These are phyloP conservation scores for Cadophora gregata DNA, from an alignment of 2,329 filamentous ascomycete species.

Conservation along the genomic window DNA sequence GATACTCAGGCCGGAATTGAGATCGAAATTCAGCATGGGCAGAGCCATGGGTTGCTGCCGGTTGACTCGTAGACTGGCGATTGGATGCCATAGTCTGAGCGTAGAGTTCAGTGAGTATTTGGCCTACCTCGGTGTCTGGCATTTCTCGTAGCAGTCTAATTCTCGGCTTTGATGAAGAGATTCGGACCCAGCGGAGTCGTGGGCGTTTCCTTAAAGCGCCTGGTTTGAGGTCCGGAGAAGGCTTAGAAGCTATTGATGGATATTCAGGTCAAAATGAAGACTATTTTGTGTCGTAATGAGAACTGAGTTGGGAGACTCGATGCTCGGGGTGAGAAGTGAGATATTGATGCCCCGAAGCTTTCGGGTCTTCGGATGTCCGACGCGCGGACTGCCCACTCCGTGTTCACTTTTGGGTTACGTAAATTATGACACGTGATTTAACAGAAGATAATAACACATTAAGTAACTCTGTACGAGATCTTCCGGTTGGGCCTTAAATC, in stretches of 20 bases:
- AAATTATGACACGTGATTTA: background rate
- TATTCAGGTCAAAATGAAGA: background rate
- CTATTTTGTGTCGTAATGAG: background rate
- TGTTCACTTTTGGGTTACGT: background rate
- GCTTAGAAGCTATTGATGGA: background rate
- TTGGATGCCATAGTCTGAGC: constrained; percentile 1
- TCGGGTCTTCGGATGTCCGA: background rate
- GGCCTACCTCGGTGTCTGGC: constrained; percentile 25
- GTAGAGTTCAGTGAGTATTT: constrained; percentile 23
- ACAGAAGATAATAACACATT: too few species aligned
- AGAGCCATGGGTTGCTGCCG: background rate
- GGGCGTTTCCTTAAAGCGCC: background rate
- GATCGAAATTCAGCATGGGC: background rate
- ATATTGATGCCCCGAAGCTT: background rate
- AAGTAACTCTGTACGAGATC: too few species aligned
- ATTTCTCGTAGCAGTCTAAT: background rate
- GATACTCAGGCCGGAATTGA: background rate
- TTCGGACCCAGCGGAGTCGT: background rate
- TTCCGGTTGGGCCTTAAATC: too few species aligned
- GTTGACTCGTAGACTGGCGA: background rate
- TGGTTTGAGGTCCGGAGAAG: background rate
- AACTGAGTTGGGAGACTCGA: background rate
- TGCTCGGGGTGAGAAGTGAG: constrained; percentile 3
- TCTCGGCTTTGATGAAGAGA: background rate
- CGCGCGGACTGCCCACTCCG: too few species aligned